Evolutionary conservation across 805 yeast genomes (phyloP), one percentile per base, ranked within the genome.

Genomic region (Isabelozyma rhagii): DNA sequence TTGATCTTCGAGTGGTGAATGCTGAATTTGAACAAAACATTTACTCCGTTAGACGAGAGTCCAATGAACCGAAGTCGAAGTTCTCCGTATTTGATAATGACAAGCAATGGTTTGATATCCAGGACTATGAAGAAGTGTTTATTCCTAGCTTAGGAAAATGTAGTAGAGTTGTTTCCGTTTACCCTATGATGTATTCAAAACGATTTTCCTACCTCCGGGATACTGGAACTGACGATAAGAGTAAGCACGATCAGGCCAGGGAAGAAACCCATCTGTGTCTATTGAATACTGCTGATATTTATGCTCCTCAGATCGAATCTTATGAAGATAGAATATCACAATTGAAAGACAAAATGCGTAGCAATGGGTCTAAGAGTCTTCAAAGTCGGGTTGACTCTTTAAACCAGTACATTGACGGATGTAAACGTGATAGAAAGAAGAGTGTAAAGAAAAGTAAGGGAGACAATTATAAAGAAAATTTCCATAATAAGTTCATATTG

Each of bases 131-230:
- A 42, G 92, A 87, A 57, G 78, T 83, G 1, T 79, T 75, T 46
- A 57, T 71, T 7, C 71, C 80, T 0, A 58, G 75, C 4, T 51
- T 78, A 7, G 59, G 62, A 8, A 62, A 65, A 1, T 63, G 64
- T 45, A 58, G 66, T 4, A 72, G 84, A 51, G 41, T 57, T 10
- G 72, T 89, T 44, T 70, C 67, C 11, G 78, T 85, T 2, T 60
- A 70, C 41, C 93, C 96, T 2, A 66, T 91, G 53, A 58, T 89
- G 56, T 82, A 71, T 63, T 75, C 96, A 0, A 88, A 93, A 5
- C 71, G 81, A 42, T 85, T 91, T 61, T 73, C 85, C 3, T 92
- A 89, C 62, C 69, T 79, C 52, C 75, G 93, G 45, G 83, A 85
- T 53, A 83, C 89, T 5, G 17, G 15, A 6, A 15, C 28, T 6